These are phyloP conservation scores for Pseudogymnoascus sp. DNA, from an alignment of 2,329 filamentous ascomycete species.

Conservation along the genomic window DNA sequence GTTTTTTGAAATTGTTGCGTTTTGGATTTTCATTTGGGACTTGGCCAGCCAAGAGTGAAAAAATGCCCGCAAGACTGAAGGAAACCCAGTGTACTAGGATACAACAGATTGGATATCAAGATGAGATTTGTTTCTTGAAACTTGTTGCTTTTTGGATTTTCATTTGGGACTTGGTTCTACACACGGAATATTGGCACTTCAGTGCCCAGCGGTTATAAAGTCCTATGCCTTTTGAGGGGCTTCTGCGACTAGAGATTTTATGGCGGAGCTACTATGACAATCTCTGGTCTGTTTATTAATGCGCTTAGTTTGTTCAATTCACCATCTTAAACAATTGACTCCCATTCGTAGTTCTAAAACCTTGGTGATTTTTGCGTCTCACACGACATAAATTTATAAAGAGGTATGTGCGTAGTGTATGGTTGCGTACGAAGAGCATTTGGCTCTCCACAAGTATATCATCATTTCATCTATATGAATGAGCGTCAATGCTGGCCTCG, in stretches of 20 bases:
- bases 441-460: not conserved
- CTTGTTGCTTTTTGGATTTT: not conserved
- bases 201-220: not conserved
- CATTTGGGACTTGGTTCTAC: not conserved
- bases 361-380: not conserved
- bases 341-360: not conserved
- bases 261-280: not conserved
- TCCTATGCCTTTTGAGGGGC: not conserved
- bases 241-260: not conserved
- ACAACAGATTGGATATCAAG: too few species aligned
- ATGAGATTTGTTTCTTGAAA: not conserved
- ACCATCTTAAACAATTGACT: not conserved
- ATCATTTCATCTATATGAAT: constrained; percentile 6
- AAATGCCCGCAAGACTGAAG: too few species aligned
- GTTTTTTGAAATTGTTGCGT: not conserved
- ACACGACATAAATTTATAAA: not conserved
- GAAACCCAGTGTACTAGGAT: too few species aligned
- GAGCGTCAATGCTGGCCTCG: constrained; percentile 7
- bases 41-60: too few species aligned
- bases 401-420: not conserved
- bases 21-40: not conserved
- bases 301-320: not conserved
- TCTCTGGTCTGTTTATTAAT: not conserved
- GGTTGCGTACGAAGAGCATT: not conserved
- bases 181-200: not conserved